Percentiles rank a stretch among this genome's conserved stretches.
phyloP scores from a whole-genome alignment of 495 filamentous ascomycete genomes.

The Sordaria brevicollis region DNA sequence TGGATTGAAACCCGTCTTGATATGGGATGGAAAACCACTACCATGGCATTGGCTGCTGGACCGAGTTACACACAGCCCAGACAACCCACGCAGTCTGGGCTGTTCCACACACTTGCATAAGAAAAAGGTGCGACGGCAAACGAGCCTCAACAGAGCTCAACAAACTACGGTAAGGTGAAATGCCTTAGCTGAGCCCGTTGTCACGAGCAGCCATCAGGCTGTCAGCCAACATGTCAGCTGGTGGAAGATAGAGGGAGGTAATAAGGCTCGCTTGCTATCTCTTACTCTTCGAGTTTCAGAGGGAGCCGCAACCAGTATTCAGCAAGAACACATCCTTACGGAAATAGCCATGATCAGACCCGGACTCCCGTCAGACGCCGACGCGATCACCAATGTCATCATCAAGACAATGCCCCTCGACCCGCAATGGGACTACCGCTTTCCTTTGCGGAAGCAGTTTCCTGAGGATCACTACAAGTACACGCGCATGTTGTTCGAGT shows the following conservation, averaged over 20 bases:
- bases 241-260: too few relatives aligned
- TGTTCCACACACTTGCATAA: background rate
- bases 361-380: slow-evolving; percentile 18
- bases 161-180: background rate
- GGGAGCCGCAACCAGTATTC: background rate
- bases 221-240: background rate
- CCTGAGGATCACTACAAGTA: slow-evolving; percentile 27
- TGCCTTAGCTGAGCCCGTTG: background rate
- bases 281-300: background rate
- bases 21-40: background rate
- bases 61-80: background rate
- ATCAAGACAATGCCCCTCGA: slow-evolving; percentile 27
- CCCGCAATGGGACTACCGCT: slow-evolving; percentile 30
- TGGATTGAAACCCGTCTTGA: background rate
- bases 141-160: background rate
- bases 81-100: background rate
- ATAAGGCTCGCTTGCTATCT: background rate
- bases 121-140: background rate
- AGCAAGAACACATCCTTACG: background rate
- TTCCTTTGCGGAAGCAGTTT: slow-evolving; percentile 17
- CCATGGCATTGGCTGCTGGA: background rate
- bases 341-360: slow-evolving; percentile 14
- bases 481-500: slow-evolving; percentile 22
- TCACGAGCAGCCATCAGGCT: background rate
- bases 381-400: slow-evolving; percentile 24